Percentiles rank a stretch among this genome's conserved stretches.
These are phyloP conservation scores for Fusarium pilosicola DNA, from an alignment of 2,329 filamentous ascomycete species.

Conservation along the genomic window DNA sequence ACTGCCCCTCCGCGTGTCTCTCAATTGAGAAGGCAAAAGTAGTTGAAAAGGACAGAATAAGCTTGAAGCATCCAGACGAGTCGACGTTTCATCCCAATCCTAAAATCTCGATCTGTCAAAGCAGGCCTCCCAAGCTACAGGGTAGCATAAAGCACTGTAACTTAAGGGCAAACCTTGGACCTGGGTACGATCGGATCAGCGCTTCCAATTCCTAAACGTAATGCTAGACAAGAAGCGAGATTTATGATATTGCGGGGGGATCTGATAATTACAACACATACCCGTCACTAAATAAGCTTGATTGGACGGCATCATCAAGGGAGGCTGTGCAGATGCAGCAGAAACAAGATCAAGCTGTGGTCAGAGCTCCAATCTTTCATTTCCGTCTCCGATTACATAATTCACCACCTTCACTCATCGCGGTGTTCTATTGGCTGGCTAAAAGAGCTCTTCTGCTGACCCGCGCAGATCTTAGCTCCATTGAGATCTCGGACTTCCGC, in stretches of 20 bases:
- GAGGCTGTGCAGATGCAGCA: background rate
- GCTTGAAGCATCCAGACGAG: background rate
- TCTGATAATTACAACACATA: background rate
- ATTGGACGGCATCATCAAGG: background rate
- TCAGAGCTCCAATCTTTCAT: background rate
- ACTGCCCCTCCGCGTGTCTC: background rate
- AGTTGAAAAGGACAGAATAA: background rate
- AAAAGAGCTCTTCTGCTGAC: background rate
- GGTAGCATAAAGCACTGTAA: background rate
- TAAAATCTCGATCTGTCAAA: background rate
- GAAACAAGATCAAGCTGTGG: constrained; percentile 1
- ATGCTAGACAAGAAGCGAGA: background rate
- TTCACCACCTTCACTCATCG: accelerated
- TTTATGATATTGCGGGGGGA: background rate
- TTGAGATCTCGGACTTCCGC: background rate
- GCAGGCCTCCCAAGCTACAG: background rate
- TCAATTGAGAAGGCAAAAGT: background rate
- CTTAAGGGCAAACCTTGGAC: background rate
- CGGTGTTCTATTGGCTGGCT: accelerated
- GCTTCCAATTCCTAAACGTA: background rate
- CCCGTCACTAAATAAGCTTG: background rate
- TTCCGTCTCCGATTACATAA: constrained; percentile 5
- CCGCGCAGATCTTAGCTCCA: background rate
- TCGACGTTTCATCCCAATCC: background rate
- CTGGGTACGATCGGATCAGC: background rate